Base-by-base conservation (phyloP, 805 yeast genomes). In the Blastobotrys americana region DNA sequence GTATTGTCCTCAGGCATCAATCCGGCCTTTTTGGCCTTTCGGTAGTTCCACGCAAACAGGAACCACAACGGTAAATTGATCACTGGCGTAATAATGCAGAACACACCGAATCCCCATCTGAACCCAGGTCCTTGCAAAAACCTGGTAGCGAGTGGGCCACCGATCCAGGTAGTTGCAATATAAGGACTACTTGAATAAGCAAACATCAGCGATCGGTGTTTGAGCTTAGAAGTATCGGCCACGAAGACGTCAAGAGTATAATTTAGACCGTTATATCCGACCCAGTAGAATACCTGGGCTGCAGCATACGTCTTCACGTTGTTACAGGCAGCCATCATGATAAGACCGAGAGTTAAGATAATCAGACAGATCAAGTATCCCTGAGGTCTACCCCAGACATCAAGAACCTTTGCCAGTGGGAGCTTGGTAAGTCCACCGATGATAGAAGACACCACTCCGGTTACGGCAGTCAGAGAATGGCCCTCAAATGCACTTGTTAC, bases 221-320 rank as follows among this genome's bases (percentile, higher is more conserved):
- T 78, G 56, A 81, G 65, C 46, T 70, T 67, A 8, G 85, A 77
- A 54, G 74, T 70, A 64, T 81, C 88, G 1, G 84, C 76, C 48
- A 77, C 55, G 31, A 79, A 66, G 34, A 81, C 62, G 48, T 75
- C 68, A 27, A 79, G 57, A 34, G 77, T 60, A 43, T 80, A 65
- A 33, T 74, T 64, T 15, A 76, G 70, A 45, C 86, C 86, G 25
- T 77, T 72, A 58, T 73, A 78, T 5, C 88, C 78, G 41, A 61
- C 52, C 42, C 58, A 59, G 51, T 68, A 70, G 34, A 70, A 48
- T 2, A 48, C 51, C 41, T 47, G 44, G 54, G 82, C 84, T 19
- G 75, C 82, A 42, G 80, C 78, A 51, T 71, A 78, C 16, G 73
- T 63, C 41, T 72, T 65, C 20, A 77, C 70, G 49, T 73, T 72